Evolutionary conservation across 441 rosid genomes (phyloP).

Genomic region (Viola pubescens): DNA sequence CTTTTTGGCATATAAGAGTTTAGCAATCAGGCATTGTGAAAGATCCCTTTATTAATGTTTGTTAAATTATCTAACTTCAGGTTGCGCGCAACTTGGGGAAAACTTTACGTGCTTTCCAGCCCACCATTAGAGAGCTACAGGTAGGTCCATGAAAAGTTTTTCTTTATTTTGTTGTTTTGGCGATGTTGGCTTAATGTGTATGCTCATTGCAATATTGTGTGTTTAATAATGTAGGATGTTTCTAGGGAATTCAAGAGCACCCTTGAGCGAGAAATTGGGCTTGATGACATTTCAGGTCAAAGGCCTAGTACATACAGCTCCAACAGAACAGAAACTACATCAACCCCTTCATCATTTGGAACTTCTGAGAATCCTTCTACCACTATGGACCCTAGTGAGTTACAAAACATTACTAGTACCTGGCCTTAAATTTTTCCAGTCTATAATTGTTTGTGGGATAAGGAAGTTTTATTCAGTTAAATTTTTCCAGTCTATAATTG

Average conservation of each 20-base stretch:
- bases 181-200: conserved; percentile 6
- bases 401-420: conserved; percentile 3
- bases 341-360: conserved; percentile 36
- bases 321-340: conserved; percentile 26
- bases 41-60: conserved; percentile 4
- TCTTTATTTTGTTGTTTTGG: conserved; percentile 4
- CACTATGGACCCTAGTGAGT: conserved; percentile 51
- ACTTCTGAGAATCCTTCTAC: conserved; percentile 30
- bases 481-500: neutral
- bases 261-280: conserved; percentile 86
- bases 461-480: neutral
- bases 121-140: conserved; percentile 92
- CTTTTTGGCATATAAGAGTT: too few relatives aligned
- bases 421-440: neutral
- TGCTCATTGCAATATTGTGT: conserved; percentile 11
- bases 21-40: too few relatives aligned
- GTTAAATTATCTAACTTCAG: conserved; percentile 32
- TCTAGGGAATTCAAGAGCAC: conserved; percentile 94
- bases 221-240: conserved; percentile 50
- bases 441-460: too few relatives aligned
- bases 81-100: conserved; percentile 90
- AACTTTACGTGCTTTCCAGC: conserved; percentile 83
- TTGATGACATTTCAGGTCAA: conserved; percentile 50
- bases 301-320: conserved; percentile 34
- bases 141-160: conserved; percentile 24